Evolutionary conservation across 805 yeast genomes (phyloP), one percentile per base, ranked within the genome.

Genomic region (Saccharomycopsis synnaedendra): DNA sequence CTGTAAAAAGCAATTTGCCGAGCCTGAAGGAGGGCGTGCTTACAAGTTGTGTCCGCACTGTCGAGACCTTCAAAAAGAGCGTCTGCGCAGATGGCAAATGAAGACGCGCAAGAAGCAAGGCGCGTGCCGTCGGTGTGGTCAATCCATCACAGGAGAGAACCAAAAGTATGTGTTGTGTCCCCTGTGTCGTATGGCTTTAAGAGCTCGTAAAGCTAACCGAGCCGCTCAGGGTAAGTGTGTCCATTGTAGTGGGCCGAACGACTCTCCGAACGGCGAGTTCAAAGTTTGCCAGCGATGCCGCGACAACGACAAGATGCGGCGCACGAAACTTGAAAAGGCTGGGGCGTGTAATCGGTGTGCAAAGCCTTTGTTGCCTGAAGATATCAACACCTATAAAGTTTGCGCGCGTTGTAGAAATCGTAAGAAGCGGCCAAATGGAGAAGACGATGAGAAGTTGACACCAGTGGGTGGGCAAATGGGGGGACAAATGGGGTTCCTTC

Each of bases 261-360:
- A 69, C 36, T 56, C 62, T 11, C 59, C 69, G 5, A 70, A 67
- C 47, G 65, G 71, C 1, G 68, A 66, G 45, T 80, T 65, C 61
- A 80, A 79, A 57, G 85, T 80, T n/a, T 80, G 86, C 57, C 65
- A 70, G 50, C 64, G 84, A 53, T 80, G 86, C 59, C 66, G 85
- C 49, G 74, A 69, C 42, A 78, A 76, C 54, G 85, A 79, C 57
- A 76, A 74, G 57, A 62, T 72, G 42, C 66, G 85, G 53, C 61
- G 85, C 49, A 66, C 74, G 33, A 71, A 71, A 44, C 61, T 80
- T 50, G 85, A 78, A 56, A 70, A 69, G 49, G 61, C 68, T 55
- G 83, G 84, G 9, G 70, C 73, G 46, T 80, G 85, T 57, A 78
- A 77, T 57, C 67, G 85, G 46, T 80, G 85, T 61, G 79, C 82